Percentiles rank a stretch among this genome's conserved stretches.
Evolutionary conservation across 2,329 filamentous ascomycete species (phyloP).

Genomic region (Calonectria pseudoreteaudii): DNA sequence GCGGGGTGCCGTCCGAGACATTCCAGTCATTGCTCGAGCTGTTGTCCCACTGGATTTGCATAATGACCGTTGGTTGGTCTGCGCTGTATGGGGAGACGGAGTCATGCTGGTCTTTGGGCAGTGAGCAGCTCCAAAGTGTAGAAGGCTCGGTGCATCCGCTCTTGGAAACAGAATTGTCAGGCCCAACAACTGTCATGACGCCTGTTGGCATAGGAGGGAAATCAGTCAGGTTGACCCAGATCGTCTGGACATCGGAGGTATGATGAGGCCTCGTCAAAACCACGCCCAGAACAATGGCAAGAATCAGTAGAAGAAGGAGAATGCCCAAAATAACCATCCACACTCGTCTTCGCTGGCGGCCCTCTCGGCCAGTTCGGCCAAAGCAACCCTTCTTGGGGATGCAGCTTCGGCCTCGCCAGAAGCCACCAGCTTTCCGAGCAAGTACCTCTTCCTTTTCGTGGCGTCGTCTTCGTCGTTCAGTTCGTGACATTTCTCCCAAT

Average conservation of each 20-base stretch:
- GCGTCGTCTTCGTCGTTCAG: conserved; percentile 64
- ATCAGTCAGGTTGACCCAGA: conserved; percentile 86
- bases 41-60: conserved; percentile 82
- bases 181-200: conserved; percentile 80
- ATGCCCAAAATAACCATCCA: conserved; percentile 65
- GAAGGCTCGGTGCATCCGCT: conserved; percentile 78
- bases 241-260: conserved; percentile 50
- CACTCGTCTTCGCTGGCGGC: conserved; percentile 71
- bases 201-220: conserved; percentile 91
- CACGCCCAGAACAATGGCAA: conserved; percentile 69
- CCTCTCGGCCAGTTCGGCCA: conserved; percentile 72
- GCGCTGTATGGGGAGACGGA: conserved; percentile 71
- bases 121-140: conserved; percentile 86
- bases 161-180: conserved; percentile 73
- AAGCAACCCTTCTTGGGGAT: conserved; percentile 74
- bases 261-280: conserved; percentile 56
- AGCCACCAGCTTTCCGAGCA: conserved; percentile 67
- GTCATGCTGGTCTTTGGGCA: conserved; percentile 82
- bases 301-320: conserved; percentile 65
- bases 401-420: conserved; percentile 75
- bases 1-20: conserved; percentile 52
- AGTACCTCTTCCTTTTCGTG: conserved; percentile 75
- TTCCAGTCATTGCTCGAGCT: conserved; percentile 65
- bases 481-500: conserved; percentile 55
- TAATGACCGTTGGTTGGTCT: conserved; percentile 80